A percentile compares a stretch with the other conserved stretches of the same genome.
These are phyloP conservation scores for Physcia stellaris DNA, from an alignment of 495 filamentous ascomycete genomes.

Conservation along the genomic window DNA sequence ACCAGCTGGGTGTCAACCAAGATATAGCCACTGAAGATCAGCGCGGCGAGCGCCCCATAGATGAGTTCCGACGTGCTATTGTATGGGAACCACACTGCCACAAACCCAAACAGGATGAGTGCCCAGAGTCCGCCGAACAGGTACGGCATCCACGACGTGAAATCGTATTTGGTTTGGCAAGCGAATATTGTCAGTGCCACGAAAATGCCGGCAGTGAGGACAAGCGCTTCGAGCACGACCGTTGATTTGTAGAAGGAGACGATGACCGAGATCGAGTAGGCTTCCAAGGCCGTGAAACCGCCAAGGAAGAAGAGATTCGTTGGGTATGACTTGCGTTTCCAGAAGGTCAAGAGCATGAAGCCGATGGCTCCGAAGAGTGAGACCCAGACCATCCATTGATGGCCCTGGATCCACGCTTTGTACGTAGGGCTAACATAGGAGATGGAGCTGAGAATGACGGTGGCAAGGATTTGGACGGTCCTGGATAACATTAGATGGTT, in stretches of 20 bases:
- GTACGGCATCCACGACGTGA: conserved; percentile 92
- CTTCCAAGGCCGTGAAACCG: conserved; percentile 83
- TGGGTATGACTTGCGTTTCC: conserved; percentile 96
- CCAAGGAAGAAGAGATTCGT: conserved; percentile 86
- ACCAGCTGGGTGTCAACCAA: conserved; percentile 93
- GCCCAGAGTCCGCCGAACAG: conserved; percentile 85
- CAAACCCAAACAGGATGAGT: conserved; percentile 82
- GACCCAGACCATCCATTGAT: conserved; percentile 73
- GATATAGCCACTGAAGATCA: conserved; percentile 90
- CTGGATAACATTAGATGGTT: conserved; percentile 23
- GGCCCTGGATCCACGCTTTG: conserved; percentile 73
- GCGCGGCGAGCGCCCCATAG: conserved; percentile 64
- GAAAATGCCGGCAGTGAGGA: conserved; percentile 89
- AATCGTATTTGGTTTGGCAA: conserved; percentile 97
- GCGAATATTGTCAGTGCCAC: conserved; percentile 85
- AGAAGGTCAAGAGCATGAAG: conserved; percentile 82
- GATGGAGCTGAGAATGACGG: conserved; percentile 64
- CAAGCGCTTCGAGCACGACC: conserved; percentile 79
- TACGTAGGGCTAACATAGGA: conserved; percentile 72
- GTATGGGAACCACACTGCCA: conserved; percentile 71
- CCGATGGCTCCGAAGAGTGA: conserved; percentile 68
- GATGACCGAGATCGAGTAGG: conserved; percentile 84
- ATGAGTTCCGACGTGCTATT: conserved; percentile 65
- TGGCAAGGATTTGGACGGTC: conserved; percentile 78
- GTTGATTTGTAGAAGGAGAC: conserved; percentile 70